Conservation (phyloP, 2,329 filamentous ascomycete genomes). For the Diaporthe ampelina region DNA sequence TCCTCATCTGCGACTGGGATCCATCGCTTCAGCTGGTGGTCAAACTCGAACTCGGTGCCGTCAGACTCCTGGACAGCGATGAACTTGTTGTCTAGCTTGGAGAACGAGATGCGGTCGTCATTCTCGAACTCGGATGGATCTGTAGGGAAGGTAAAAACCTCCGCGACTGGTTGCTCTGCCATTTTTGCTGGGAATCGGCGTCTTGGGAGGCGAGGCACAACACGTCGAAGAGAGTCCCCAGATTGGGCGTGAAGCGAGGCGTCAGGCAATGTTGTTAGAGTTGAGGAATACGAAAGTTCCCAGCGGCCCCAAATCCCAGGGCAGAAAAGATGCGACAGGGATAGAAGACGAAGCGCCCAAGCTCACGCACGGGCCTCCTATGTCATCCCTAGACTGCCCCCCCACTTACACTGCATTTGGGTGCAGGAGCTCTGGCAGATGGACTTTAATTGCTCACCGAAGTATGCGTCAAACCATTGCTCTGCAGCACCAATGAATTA, state of each 20-base stretch:
- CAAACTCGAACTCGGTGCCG: conserved; percentile 88
- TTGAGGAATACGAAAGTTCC: neutral
- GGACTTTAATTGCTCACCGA: neutral
- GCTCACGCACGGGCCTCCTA: conserved; percentile 6
- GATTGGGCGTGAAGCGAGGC: neutral
- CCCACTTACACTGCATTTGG: neutral
- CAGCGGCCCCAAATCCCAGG: neutral
- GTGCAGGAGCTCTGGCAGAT: neutral
- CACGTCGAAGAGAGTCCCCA: conserved; percentile 13
- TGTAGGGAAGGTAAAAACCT: conserved; percentile 65
- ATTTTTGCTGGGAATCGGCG: conserved; percentile 25
- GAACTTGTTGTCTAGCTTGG: conserved; percentile 85
- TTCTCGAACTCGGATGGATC: conserved; percentile 78
- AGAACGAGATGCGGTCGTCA: conserved; percentile 89
- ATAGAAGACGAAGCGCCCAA: neutral
- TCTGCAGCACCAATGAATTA: neutral
- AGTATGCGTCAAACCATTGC: neutral
- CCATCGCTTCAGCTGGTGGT: conserved; percentile 80
- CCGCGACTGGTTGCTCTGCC: conserved; percentile 44
- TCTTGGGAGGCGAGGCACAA: neutral
- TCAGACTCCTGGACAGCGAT: conserved; percentile 84
- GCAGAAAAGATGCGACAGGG: conserved; percentile 21
- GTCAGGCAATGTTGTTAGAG: neutral
- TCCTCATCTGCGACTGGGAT: conserved; percentile 64
- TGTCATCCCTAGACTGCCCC: neutral